Base-by-base conservation (phyloP, 2,329 filamentous ascomycete genomes). In the Colletotrichum liaoningense region DNA sequence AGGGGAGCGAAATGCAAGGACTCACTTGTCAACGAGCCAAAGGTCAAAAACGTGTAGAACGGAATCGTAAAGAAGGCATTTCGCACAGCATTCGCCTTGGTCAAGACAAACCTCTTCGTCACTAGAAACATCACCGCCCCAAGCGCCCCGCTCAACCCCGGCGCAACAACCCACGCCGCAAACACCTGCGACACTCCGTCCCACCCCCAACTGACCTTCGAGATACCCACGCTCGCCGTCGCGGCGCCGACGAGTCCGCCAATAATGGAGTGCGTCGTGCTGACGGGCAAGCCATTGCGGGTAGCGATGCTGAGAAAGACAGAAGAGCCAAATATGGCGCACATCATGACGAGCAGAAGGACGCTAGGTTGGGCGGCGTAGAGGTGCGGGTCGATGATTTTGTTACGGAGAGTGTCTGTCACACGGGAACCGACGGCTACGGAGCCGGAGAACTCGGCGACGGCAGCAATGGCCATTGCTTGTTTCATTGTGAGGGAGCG, bases 271-370 rank as follows among this genome's bases (percentile, higher is more conserved):
- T 89, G 86, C 0, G 88, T 90, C 2, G 88, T 89, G 3, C 86
- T 88, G 4, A 90, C 86, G 1, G 88, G 88, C 73, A 89, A 81
- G 60, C 87, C 87, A 60, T 86, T 81, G 8, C 83, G 79, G 2
- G 88, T 90, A 1, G 88, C 88, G 59, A 88, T 76, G 1, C 87
- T 89, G 16, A 90, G 83, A 74, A 87, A 90, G n/a, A 85, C 77
- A 0, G 87, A 86, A 0, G 84, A 88, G 4, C 84, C 86, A 57
- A 89, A 77, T 67, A 89, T 83, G 35, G 87, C 86, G 75, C 87
- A 89, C 76, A 88, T 86, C 86, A 91, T 90, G 69, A 81, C 87
- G 56, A 89, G 79, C 79, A 89, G 85, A 28, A 89, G 85, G 3
- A 89, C 84, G 28, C 81, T 82, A 0, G 88, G 86, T 24, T 84